A percentile compares a stretch with the other conserved stretches of the same genome.
Evolutionary conservation across 139 green algal genomes (phyloP).

Genomic region (Micromonas pusilla): DNA sequence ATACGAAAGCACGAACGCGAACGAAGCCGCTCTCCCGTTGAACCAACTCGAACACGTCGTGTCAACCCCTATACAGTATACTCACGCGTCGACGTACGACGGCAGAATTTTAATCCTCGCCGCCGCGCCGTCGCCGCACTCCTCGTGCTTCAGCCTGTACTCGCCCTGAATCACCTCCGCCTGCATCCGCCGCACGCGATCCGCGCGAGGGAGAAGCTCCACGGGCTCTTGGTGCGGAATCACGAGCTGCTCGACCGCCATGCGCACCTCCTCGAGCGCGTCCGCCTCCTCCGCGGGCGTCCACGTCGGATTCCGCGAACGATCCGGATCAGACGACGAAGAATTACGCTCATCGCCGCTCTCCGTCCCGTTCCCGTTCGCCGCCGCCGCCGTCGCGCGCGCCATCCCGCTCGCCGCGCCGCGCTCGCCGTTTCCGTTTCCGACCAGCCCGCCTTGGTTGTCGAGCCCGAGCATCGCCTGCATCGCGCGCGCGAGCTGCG

Average conservation of each 20-base stretch:
- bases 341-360: no score
- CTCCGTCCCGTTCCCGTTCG: no score
- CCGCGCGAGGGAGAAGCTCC: background rate
- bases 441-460: background rate
- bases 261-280: background rate
- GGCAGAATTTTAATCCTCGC: background rate
- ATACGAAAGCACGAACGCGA: no score
- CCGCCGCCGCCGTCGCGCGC: no score
- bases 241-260: conserved; percentile 6
- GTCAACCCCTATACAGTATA: background rate
- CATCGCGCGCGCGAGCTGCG: background rate
- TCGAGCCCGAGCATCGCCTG: conserved; percentile 17
- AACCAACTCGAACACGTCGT: background rate
- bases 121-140: background rate
- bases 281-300: conserved; percentile 1
- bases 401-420: no score
- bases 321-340: no score
- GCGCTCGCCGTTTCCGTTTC: background rate
- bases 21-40: no score
- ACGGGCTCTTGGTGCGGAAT: background rate
- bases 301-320: no score
- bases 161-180: background rate
- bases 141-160: background rate
- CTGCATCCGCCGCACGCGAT: background rate
- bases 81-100: background rate